Base-by-base conservation (phyloP, 371 early-diverging fungal species). In the Mortierella sp. region DNA sequence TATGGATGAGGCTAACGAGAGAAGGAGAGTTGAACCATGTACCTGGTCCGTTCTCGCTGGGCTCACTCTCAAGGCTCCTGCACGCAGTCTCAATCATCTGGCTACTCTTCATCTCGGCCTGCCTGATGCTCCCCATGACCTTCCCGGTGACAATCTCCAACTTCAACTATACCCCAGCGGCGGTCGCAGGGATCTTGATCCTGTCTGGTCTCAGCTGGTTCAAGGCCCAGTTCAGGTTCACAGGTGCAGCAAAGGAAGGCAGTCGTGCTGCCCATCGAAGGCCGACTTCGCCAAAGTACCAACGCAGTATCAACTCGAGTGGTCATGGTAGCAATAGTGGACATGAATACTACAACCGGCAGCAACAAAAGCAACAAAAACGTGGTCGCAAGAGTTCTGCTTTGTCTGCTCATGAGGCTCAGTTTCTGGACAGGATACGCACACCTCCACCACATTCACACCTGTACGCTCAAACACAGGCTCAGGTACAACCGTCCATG, bases 201-300 rank as follows among this genome's bases (percentile, higher is more conserved):
- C 13, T 82, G 11, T 74, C 71, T 8, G 69, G 61, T 2, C 14
- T 82, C 16, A 74, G 69, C 16, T 82, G 78, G 82, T 37, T 43
- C 19, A 82, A 77, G 39, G 77, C 82, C 37, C 61, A 66, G 43
- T 77, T 74, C n/a, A 50, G 71, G 40, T 82, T 82, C 50, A 69
- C 77, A 8, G 82, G 82, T 4, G 69, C 74, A 2, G 71, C 82
- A 9, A 77, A 77, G 31, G 68, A 74, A 9, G 75, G n/a, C 5
- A 82, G 74, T 37, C 63, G 75, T n/a, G 74, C 82, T 10, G 65
- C 44, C 0, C 74, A 66, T 68, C 78, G 69, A 3, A 50, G 26
- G 9, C 13, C 65, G 4, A 3, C 41, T 10, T 47, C 26, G 9
- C 44, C 43, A 10, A 44, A 26, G 8, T 47, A 66, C 16, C 70